Percentiles rank a stretch among this genome's conserved stretches.
Conservation (phyloP, 2,329 filamentous ascomycete species). For the Trichoderma sp. region DNA sequence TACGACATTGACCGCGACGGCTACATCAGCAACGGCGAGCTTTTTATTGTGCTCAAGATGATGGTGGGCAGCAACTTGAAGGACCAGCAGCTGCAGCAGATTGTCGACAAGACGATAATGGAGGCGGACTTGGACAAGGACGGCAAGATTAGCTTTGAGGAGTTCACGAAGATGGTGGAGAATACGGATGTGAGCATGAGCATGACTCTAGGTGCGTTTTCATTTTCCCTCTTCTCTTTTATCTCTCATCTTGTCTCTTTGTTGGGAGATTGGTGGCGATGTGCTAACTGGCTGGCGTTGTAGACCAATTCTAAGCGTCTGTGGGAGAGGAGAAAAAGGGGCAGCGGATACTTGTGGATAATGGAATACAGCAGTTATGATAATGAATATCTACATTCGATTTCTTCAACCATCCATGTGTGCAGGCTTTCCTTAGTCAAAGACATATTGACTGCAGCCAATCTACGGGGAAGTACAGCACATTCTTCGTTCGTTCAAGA, state of each 20-base stretch:
- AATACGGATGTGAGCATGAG: conserved; percentile 80
- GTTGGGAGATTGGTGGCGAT: background rate
- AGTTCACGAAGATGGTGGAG: conserved; percentile 99
- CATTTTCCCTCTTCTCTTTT: background rate
- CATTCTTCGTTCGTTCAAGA: background rate
- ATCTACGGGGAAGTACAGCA: no score
- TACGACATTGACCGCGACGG: conserved; percentile 99
- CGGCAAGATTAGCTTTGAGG: conserved; percentile 98
- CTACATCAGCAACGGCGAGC: conserved; percentile 97
- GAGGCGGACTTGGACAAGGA: conserved; percentile 95
- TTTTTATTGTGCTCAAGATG: conserved; percentile 99
- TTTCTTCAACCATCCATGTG: background rate
- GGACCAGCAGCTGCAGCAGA: conserved; percentile 98
- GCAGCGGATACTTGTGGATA: conserved; percentile 20
- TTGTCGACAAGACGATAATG: conserved; percentile 99
- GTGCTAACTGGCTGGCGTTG: background rate
- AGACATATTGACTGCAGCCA: background rate
- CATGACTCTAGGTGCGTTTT: conserved; percentile 68
- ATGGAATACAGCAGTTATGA: conserved; percentile 30
- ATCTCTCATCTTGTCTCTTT: background rate
- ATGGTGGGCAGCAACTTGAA: conserved; percentile 99
- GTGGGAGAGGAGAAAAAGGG: background rate
- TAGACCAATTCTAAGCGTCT: conserved; percentile 30
- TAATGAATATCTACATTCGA: conserved; percentile 29
- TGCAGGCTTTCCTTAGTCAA: background rate